Conservation (phyloP, 176 grass and related monocot species). For the Eleusine coracana region DNA sequence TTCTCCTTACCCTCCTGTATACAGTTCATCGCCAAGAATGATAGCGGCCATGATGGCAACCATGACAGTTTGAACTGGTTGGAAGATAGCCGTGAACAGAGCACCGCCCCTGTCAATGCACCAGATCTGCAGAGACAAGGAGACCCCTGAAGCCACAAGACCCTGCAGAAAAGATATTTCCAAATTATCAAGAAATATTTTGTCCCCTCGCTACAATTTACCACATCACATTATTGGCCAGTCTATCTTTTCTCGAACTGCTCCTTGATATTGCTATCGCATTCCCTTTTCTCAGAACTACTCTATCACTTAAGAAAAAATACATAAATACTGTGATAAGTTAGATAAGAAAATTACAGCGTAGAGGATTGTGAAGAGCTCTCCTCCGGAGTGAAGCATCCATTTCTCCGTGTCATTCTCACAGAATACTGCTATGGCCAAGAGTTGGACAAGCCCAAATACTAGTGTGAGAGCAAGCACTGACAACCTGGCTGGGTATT, state of each 20-base stretch:
- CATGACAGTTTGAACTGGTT: constrained; percentile 68
- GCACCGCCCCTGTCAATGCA: constrained; percentile 75
- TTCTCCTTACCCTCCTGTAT: constrained; percentile 66
- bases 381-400: constrained; percentile 62
- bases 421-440: constrained; percentile 51
- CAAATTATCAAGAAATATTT: background rate
- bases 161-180: constrained; percentile 40
- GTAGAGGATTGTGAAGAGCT: constrained; percentile 74
- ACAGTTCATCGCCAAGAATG: constrained; percentile 68
- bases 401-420: constrained; percentile 61
- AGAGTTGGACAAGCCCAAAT: constrained; percentile 67
- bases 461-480: constrained; percentile 46
- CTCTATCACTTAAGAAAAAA: background rate
- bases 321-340: constrained; percentile 3
- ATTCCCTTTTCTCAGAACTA: background rate
- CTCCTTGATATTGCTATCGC: background rate
- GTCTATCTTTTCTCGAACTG: background rate
- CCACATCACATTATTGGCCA: background rate
- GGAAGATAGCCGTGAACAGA: constrained; percentile 71
- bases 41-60: constrained; percentile 61
- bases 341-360: constrained; percentile 52
- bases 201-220: background rate
- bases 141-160: constrained; percentile 61
- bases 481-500: constrained; percentile 66
- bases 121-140: constrained; percentile 75